These are phyloP conservation scores for Pistacia integerrima DNA, from an alignment of 345 rosid species.

Conservation along the genomic window DNA sequence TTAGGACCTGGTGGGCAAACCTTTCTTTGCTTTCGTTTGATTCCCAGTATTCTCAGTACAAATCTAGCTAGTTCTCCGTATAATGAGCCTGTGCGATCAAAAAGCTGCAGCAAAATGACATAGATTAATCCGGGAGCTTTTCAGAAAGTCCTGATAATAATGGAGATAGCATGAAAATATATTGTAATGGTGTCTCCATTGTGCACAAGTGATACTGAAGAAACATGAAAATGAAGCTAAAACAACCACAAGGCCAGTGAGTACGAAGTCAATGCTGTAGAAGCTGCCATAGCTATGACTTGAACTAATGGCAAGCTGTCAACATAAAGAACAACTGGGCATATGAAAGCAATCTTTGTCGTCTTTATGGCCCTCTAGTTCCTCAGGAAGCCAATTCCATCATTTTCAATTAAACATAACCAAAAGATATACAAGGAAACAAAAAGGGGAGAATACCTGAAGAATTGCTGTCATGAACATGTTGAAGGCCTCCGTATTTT, in stretches of 20 bases:
- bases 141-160: background rate
- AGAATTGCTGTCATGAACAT: constrained; percentile 91
- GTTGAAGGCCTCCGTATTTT: constrained; percentile 84
- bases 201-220: background rate
- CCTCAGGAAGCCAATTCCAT: background rate
- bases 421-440: background rate
- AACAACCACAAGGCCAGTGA: background rate
- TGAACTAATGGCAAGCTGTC: background rate
- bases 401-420: background rate
- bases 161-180: background rate
- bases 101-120: constrained; percentile 12
- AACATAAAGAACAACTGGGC: background rate
- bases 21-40: constrained; percentile 29
- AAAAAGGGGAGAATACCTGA: constrained; percentile 47
- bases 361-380: no score
- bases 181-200: no score
- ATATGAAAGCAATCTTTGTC: background rate
- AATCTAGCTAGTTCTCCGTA: constrained; percentile 47
- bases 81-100: constrained; percentile 36
- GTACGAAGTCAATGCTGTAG: background rate
- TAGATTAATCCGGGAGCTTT: background rate
- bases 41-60: constrained; percentile 39
- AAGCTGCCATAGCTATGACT: background rate
- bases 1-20: constrained; percentile 26
- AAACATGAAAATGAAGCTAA: background rate